Percentiles rank a stretch among this genome's conserved stretches.
Evolutionary conservation across 768 basidiomycete species (phyloP).

Genomic region (Kwoniella bestiolae): DNA sequence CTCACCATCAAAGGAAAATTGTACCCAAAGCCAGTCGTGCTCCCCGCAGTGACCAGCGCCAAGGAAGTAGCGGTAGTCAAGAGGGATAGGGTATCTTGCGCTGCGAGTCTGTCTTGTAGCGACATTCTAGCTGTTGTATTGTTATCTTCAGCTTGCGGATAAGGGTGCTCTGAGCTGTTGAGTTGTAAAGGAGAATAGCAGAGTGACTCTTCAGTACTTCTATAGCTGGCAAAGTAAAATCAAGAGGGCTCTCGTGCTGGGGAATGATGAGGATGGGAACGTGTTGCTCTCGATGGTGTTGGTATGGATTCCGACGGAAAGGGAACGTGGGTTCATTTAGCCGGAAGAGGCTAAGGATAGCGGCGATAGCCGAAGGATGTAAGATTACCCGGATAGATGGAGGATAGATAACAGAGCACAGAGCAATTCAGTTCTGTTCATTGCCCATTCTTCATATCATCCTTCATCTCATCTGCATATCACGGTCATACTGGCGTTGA

Average conservation of each 20-base stretch:
- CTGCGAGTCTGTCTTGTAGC: conserved; percentile 42
- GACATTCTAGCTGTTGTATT: too few relatives aligned
- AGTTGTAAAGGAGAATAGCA: too few relatives aligned
- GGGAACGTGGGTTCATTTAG: not conserved
- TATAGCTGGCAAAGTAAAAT: not conserved
- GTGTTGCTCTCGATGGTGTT: not conserved
- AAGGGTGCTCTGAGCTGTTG: too few relatives aligned
- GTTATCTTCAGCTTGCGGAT: too few relatives aligned
- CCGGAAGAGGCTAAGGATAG: too few relatives aligned
- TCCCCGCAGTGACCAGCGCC: conserved; percentile 33
- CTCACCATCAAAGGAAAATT: conserved; percentile 50
- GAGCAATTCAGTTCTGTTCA: not conserved
- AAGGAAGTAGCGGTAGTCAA: conserved; percentile 35
- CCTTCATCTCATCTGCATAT: too few relatives aligned
- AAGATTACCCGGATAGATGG: not conserved
- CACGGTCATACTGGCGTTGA: too few relatives aligned
- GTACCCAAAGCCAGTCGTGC: conserved; percentile 31
- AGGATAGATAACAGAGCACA: not conserved
- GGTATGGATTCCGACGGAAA: not conserved
- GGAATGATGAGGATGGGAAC: not conserved
- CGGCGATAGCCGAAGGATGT: not conserved
- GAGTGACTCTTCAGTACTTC: not conserved
- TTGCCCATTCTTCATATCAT: too few relatives aligned
- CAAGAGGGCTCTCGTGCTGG: not conserved
- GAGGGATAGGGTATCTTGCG: conserved; percentile 42